These are phyloP conservation scores for Coniochaeta prunicola DNA, from an alignment of 2,329 filamentous ascomycete species.

Conservation along the genomic window DNA sequence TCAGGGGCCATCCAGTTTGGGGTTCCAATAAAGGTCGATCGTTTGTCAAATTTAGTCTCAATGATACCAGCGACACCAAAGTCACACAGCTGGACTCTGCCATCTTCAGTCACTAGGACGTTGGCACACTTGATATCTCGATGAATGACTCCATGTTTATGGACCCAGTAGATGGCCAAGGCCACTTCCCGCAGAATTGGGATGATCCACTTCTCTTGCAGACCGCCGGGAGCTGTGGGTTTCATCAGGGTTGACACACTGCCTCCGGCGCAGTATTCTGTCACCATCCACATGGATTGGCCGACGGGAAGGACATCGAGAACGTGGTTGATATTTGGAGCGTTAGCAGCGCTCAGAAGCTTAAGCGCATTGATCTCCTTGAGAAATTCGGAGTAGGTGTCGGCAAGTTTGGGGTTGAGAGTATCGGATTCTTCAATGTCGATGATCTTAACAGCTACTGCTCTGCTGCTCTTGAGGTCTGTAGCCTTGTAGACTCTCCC, in stretches of 20 bases:
- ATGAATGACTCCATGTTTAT: conserved; percentile 62
- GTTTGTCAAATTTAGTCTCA: conserved; percentile 68
- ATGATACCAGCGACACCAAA: conserved; percentile 78
- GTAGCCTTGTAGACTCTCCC: conserved; percentile 60
- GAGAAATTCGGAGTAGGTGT: conserved; percentile 62
- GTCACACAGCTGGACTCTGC: conserved; percentile 73
- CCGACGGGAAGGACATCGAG: conserved; percentile 73
- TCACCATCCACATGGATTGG: conserved; percentile 80
- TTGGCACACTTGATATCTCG: conserved; percentile 72
- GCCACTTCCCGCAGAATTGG: conserved; percentile 60
- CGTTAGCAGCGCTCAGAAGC: conserved; percentile 64
- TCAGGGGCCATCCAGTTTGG: conserved; percentile 85
- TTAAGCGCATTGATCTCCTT: conserved; percentile 65
- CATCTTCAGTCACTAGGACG: conserved; percentile 70
- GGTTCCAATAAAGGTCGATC: conserved; percentile 75
- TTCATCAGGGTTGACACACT: conserved; percentile 70
- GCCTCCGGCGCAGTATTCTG: conserved; percentile 78
- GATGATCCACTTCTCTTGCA: conserved; percentile 66
- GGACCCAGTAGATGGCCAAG: conserved; percentile 60
- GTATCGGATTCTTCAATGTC: conserved; percentile 74
- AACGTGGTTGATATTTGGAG: conserved; percentile 74
- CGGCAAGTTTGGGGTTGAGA: conserved; percentile 54
- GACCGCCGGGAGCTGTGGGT: conserved; percentile 49
- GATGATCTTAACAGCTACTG: conserved; percentile 72
- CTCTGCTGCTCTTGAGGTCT: conserved; percentile 26